Base-by-base conservation (phyloP, 768 basidiomycete species). In the Mycena amicta region DNA sequence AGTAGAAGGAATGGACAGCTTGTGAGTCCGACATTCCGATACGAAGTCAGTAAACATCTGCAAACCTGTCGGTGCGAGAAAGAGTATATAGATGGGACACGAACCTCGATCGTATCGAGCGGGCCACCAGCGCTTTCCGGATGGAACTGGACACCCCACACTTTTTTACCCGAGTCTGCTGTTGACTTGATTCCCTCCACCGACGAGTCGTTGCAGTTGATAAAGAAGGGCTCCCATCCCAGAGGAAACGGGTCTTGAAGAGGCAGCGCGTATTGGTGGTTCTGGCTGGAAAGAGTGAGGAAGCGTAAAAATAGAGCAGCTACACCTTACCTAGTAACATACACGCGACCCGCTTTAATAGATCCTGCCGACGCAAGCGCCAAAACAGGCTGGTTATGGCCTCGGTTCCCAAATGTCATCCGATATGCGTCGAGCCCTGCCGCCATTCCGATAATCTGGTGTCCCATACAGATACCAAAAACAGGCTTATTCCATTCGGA, bases 111-210 rank as follows among this genome's bases (percentile, higher is more conserved):
- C 3, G 97, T 98, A 72, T 98, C 97, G 56, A 98, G 83, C 43
- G 97, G 97, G n/a, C 96, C 96, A 39, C 97, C 96, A 26, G 94
- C 92, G 62, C 93, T 95, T 75, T 99, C 97, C 16, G 97, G 97
- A 74, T 99, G 97, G 87, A 98, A 99, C 70, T 99, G 97, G 22
- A 98, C 96, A 65, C 96, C 97, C 93, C 95, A 98, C 28, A 98
- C 83, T 62, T 86, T 88, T 77, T 89, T 93, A 53, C 94, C 94
- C 23, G 93, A 95, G 11, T 88, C 90, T 0, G 77, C 69, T 2
- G 97, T 97, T 18, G 94, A 95, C 76, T 95, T 98, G 82, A 98
- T 97, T 37, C 97, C 97, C 71, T 98, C 97, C 16, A 98, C 95
- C 1, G 94, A 97, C 16, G 96, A 98, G 75, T 98, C 96, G 69